Evolutionary conservation across 2,329 filamentous ascomycete species (phyloP), one percentile per base, ranked within the genome.

Genomic region (Ascochyta rabiei): DNA sequence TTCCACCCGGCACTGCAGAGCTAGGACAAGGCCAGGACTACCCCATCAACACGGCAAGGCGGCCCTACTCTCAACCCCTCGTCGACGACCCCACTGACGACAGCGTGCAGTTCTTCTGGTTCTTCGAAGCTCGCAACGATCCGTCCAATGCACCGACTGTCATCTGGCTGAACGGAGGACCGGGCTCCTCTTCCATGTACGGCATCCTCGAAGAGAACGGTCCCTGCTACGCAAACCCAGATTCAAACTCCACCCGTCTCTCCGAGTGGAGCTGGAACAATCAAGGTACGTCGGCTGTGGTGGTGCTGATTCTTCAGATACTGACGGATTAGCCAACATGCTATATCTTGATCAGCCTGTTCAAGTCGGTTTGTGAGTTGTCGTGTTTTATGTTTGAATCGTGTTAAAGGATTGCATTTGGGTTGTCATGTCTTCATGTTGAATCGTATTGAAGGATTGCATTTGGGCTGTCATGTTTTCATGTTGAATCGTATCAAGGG

Each of bases 301-400:
- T 9, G 1, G 6, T n/a, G 7, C 1, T 2, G 3, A 6, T 1
- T 26, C 6, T 15, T 19, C 4, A 21, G 18, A n/a, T 39, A 19
- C 26, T 46, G 18, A 56, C 10, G 0, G 3, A 13, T 8, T n/a
- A 53, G 49, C 67, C 33, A 69, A 70, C 53, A 70, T 70, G 71
- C 79, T 90, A 16, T 89, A 87, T 71, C 82, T 90, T 62, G 86
- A 90, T 65, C 86, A 89, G 70, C 88, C 84, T 5, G 80, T 79
- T 16, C 81, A 84, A 51, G 81, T 83, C 3, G 84, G 84, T 3
- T 84, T 86, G 33, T 35, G 18, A 35, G 33, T 35, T 13, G 28
- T 30, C 4, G 4, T 10, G 12, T 30, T 12, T 30, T 12, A 10
- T 30, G 12, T 15, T 12, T 30, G 4, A 10, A 30, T 13, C 13